Conservation (phyloP, 2,329 filamentous ascomycete species). For the Talaromyces sp. region DNA sequence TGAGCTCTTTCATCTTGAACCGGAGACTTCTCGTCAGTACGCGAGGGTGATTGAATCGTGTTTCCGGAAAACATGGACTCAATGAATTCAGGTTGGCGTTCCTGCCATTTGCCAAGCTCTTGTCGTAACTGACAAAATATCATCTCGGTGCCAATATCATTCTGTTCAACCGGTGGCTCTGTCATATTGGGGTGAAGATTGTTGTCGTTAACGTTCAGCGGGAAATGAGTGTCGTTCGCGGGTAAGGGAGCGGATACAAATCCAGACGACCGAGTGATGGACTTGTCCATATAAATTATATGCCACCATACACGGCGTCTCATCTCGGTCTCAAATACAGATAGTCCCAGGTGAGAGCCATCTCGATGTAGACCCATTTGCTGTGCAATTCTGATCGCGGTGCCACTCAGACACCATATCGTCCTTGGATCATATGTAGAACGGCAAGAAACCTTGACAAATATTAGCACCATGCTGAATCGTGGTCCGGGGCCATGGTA, state of each 20-base stretch:
- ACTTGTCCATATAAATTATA: conserved; percentile 25
- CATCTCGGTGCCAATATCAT: conserved; percentile 44
- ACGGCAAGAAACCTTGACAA: conserved; percentile 32
- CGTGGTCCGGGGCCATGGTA: not conserved
- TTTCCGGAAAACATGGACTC: conserved; percentile 31
- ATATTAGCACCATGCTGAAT: not conserved
- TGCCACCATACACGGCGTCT: conserved; percentile 51
- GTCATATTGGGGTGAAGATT: conserved; percentile 47
- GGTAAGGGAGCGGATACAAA: conserved; percentile 3
- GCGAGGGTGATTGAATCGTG: conserved; percentile 33
- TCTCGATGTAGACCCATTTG: conserved; percentile 50
- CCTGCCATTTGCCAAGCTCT: conserved; percentile 41
- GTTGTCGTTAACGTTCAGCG: conserved; percentile 50
- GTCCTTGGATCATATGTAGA: conserved; percentile 41
- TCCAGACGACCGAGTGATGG: conserved; percentile 5
- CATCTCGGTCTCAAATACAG: conserved; percentile 49
- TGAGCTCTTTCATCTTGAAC: conserved; percentile 16
- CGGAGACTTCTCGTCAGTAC: conserved; percentile 20
- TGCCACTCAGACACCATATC: conserved; percentile 39
- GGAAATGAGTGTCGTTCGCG: conserved; percentile 40
- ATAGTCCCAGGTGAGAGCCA: conserved; percentile 43
- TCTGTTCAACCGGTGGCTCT: conserved; percentile 45
- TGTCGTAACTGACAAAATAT: conserved; percentile 49
- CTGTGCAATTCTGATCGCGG: conserved; percentile 40
- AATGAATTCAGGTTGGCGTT: not conserved